phyloP scores from a whole-genome alignment of 768 basidiomycete species.

The Pilatotrama ljubarskyi region DNA sequence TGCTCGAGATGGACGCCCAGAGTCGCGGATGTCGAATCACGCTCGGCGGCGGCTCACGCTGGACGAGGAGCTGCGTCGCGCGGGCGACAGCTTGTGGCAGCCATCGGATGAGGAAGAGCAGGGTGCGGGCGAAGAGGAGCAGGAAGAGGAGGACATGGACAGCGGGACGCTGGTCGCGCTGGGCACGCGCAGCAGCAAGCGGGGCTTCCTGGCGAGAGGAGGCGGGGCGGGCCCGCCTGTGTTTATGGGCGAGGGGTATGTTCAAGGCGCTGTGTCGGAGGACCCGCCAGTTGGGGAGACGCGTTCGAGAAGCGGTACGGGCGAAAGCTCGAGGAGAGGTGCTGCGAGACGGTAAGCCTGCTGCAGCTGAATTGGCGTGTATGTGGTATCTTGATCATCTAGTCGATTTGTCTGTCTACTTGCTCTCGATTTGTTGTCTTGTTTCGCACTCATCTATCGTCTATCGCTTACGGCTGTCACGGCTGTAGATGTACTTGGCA shows the following conservation, averaged over 20 bases:
- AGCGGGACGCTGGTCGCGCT: slow-evolving; percentile 52
- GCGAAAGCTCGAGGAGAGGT: slow-evolving; percentile 3
- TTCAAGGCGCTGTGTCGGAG: slow-evolving; percentile 49
- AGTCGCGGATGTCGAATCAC: slow-evolving; percentile 21
- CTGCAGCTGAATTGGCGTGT: not conserved
- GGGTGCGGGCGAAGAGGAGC: not conserved
- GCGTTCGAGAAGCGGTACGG: slow-evolving; percentile 10
- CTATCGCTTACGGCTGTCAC: no score
- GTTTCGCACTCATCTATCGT: not conserved
- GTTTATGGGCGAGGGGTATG: slow-evolving; percentile 68
- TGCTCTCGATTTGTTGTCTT: slow-evolving; percentile 21
- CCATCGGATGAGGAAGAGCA: slow-evolving; percentile 30
- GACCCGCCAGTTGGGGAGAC: not conserved
- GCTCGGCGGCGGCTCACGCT: slow-evolving; percentile 52
- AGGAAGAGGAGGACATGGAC: slow-evolving; percentile 45
- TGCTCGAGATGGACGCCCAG: not conserved
- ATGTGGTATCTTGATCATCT: not conserved
- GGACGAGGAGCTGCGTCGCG: slow-evolving; percentile 64
- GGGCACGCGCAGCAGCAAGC: slow-evolving; percentile 52
- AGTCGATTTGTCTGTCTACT: slow-evolving; percentile 16
- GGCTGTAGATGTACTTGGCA: no score
- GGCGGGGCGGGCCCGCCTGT: slow-evolving; percentile 73
- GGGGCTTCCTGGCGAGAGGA: slow-evolving; percentile 71
- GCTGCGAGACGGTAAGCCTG: not conserved
- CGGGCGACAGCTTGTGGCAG: slow-evolving; percentile 34